Base-by-base conservation (phyloP, 2,329 filamentous ascomycete species). In the Albifimbria verrucaria region DNA sequence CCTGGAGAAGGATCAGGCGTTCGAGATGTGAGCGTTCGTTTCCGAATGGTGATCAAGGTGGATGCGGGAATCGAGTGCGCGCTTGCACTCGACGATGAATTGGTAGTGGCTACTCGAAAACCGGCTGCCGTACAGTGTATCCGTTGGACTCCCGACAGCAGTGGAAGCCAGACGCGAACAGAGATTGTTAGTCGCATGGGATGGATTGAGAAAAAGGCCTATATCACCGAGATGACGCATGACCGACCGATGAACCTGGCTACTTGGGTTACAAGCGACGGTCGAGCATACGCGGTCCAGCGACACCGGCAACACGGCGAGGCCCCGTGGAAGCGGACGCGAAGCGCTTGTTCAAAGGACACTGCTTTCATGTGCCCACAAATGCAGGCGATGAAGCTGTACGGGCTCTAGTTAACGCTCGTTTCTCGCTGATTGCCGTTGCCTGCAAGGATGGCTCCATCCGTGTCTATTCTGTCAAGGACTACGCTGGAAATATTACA, bases 61-160 rank as follows among this genome's bases (percentile, higher is more conserved):
- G 94, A 99, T 71, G 94, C 94, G 3, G 94, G 94, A 2, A 97
- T 99, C 62, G 86, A 87, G 60, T 90, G 87, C 63, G 91, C 90
- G 11, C 75, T 97, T 51, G 93, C 94, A 2, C 79, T 97, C 21
- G 94, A 97, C 59, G 90, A 96, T 52, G 94, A 97, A 69, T 77
- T 99, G 41, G 80, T 97, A 21, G 92, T 99, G 50, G 90, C 94
- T 4, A 99, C 94, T 1, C 80, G 85, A 53, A 96, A 94, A 65
- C 94, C 94, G 3, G 87, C 92, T 1, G 93, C 94, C n/a, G 85
- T 97, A 17, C 94, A 99, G 70, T 97, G 92, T 72, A 97, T 99
- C 61, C 85, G 89, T 54, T 99, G 94, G 94, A 89, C 88, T 0
- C 89, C 92, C 1, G 92, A 96, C 67, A 87, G 81, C 59, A 82